These are phyloP conservation scores for Cantharellus anzutake DNA, from an alignment of 768 basidiomycete species.

Conservation along the genomic window DNA sequence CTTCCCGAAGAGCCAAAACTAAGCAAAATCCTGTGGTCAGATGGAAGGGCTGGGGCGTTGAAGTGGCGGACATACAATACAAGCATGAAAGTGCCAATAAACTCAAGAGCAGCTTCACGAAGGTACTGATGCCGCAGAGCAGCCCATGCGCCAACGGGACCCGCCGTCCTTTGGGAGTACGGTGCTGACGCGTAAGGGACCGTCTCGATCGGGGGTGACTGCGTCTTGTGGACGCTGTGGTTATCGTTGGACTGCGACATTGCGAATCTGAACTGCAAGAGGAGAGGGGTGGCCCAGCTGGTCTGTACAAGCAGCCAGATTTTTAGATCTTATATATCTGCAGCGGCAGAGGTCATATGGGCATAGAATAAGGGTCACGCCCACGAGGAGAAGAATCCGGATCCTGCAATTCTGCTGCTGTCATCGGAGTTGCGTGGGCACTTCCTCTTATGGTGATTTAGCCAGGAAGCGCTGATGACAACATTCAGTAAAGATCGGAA, in stretches of 20 bases:
- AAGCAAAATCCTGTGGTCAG: not conserved
- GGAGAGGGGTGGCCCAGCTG: not conserved
- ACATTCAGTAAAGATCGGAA: too few species aligned
- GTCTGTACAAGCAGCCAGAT: not conserved
- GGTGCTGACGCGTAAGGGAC: too few species aligned
- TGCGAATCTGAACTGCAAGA: not conserved
- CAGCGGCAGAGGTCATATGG: not conserved
- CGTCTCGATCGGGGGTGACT: too few species aligned
- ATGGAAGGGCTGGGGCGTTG: not conserved
- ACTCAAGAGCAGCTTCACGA: conserved; percentile 44
- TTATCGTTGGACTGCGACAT: not conserved
- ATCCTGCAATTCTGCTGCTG: too few species aligned
- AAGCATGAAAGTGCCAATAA: conserved; percentile 39
- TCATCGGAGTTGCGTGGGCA: too few species aligned
- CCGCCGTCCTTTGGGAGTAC: not conserved
- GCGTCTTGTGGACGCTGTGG: not conserved
- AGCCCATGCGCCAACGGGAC: not conserved
- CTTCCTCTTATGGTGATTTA: too few species aligned
- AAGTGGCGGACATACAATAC: conserved; percentile 19
- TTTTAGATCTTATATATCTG: not conserved
- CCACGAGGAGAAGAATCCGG: too few species aligned
- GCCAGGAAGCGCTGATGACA: too few species aligned
- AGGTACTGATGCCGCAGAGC: conserved; percentile 13
- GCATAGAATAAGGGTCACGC: too few species aligned
- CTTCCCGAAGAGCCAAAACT: conserved; percentile 35